A percentile compares a stretch with the other conserved stretches of the same genome.
phyloP scores from a whole-genome alignment of 441 rosid genomes.

The Populus tomentosa region DNA sequence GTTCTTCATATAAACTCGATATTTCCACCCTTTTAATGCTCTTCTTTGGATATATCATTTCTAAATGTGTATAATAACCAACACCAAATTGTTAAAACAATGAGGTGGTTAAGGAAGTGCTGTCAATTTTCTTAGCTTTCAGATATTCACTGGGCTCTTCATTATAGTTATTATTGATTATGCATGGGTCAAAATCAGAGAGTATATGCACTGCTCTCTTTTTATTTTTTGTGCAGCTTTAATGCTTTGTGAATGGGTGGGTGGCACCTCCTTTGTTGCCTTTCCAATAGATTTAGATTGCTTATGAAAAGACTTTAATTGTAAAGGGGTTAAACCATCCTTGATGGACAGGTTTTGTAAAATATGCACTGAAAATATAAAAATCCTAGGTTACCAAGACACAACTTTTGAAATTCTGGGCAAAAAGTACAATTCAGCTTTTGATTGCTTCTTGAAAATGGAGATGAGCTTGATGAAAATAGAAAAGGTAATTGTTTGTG shows the following conservation, averaged over 20 bases:
- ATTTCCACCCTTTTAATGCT: neutral
- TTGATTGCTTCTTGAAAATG: neutral
- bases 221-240: neutral
- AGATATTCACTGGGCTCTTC: neutral
- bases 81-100: neutral
- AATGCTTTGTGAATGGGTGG: neutral
- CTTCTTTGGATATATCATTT: neutral
- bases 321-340: neutral
- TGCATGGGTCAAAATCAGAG: neutral
- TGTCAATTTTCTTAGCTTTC: neutral
- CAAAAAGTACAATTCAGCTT: neutral
- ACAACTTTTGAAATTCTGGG: neutral
- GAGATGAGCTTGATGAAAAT: neutral
- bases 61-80: too few species aligned
- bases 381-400: neutral
- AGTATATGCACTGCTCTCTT: neutral
- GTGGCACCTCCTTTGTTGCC: neutral
- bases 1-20: neutral
- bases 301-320: neutral
- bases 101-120: neutral
- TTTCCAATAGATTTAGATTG: neutral
- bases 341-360: neutral
- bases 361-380: neutral
- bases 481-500: neutral
- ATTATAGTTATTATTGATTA: neutral